Evolutionary conservation across 129 eudicot genomes (phyloP), one percentile per base, ranked within the genome.

Genomic region (Saussurea involucrata): DNA sequence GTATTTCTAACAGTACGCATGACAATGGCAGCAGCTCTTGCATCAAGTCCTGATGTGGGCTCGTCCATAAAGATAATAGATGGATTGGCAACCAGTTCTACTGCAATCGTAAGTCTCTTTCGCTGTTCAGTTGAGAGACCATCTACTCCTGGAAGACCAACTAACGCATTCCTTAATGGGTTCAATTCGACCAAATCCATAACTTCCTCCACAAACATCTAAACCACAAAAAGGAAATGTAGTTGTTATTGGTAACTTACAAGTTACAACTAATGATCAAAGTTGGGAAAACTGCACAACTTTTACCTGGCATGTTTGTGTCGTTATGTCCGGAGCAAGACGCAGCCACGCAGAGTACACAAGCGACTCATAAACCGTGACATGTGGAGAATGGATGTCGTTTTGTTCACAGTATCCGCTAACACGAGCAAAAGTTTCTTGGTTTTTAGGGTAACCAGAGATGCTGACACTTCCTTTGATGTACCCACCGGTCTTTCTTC

Each of bases 61-160:
- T 88, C 92, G 44, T 88, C 92, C 92, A 88, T 85, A 81, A 87
- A 87, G 29, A 87, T 87, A 4, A 87, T 87, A 15, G 91, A 87
- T 3, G 91, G 91, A 27, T 87, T 88, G 0, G 92, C 92, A 36
- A 88, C 90, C 34, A 88, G 61, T 71, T 88, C 92, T 1, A 88
- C 92, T 7, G 86, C 89, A n/a, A 88, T 88, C 9, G 89, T 88
- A 53, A 88, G 85, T 74, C 92, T 57, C 36, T 88, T 88, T 64
- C 92, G 83, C 55, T 88, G 89, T 71, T 89, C 90, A 1, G 90
- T 86, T 18, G 94, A 86, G 11, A 89, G 82, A 24, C 90, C 94
- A 71, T 86, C 83, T 24, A 86, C 85, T 53, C 94, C 88, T 0
- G 90, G 90, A 53, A 84, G 85, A 15, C 94, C 94, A 17, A 89